These are phyloP conservation scores for Leccinellum rugosiceps DNA, from an alignment of 768 basidiomycete genomes.

Conservation along the genomic window DNA sequence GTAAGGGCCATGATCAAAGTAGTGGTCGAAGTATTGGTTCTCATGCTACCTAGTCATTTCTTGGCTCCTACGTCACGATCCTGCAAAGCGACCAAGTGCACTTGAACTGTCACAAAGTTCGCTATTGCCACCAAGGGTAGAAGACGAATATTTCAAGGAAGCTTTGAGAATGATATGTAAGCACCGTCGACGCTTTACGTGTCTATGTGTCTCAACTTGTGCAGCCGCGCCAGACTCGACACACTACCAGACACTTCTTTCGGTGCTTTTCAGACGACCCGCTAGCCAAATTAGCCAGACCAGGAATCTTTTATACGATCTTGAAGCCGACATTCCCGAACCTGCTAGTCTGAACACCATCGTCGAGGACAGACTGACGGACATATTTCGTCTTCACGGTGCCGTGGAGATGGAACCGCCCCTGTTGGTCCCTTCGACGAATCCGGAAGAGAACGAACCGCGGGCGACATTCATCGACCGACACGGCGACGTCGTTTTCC, in stretches of 20 bases:
- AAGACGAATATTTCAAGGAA: conserved; percentile 84
- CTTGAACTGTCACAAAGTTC: conserved; percentile 79
- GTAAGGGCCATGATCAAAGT: conserved; percentile 23
- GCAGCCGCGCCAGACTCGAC: conserved; percentile 77
- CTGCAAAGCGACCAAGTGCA: conserved; percentile 73
- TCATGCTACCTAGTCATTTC: conserved; percentile 58
- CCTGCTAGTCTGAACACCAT: conserved; percentile 68
- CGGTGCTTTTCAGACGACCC: conserved; percentile 73
- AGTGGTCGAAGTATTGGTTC: not conserved
- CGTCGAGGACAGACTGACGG: conserved; percentile 70
- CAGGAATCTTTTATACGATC: conserved; percentile 72
- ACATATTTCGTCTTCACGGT: conserved; percentile 85
- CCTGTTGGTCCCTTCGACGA: conserved; percentile 70
- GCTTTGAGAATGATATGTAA: conserved; percentile 73
- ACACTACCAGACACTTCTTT: conserved; percentile 74
- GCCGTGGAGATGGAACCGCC: conserved; percentile 87
- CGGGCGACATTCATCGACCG: conserved; percentile 77
- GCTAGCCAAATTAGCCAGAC: conserved; percentile 59
- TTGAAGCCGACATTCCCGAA: conserved; percentile 63
- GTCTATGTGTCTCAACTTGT: not conserved
- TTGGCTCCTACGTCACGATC: conserved; percentile 79
- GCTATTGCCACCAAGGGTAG: conserved; percentile 69
- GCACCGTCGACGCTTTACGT: conserved; percentile 16
- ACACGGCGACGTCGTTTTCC: conserved; percentile 69
- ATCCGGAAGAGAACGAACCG: conserved; percentile 58